Evolutionary conservation across 768 basidiomycete species (phyloP), one percentile per base, ranked within the genome.

Genomic region (Rhodotorula kratochvilovae): DNA sequence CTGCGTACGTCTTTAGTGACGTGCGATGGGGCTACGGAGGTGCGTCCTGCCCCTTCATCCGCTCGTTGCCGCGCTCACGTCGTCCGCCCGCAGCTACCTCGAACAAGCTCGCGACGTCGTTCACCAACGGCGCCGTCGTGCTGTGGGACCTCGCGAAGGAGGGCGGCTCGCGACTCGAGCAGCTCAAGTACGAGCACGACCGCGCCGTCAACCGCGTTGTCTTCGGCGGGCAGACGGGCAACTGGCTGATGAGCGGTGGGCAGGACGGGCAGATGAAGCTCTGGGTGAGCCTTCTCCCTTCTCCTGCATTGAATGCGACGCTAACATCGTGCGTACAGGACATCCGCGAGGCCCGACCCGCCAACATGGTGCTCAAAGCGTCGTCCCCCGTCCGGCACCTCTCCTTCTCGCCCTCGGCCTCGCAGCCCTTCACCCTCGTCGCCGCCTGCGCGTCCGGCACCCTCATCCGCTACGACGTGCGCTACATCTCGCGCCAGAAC

Each of bases 251-350:
- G 65, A 74, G 73, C 58, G 73, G 69, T 4, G 71, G 76, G 13
- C 73, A 77, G 29, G 73, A 77, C 39, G 73, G 73, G 2, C 68
- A 70, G 51, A 74, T 76, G 63, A 76, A 73, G 70, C 57, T 76
- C 25, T 76, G 75, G 75, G 75, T 76, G 35, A 2, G 71, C 51
- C 39, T 35, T 8, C 43, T 25, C 61, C 19, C 7, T 10, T 1
- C 19, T 29, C 2, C 6, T 5, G 27, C 5, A 16, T 21, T 23
- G 16, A 13, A n/a, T 4, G 39, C 36, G n/a, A 25, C n/a, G 17
- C 45, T n/a, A 5, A 8, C 33, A 5, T n/a, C 29, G 2, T 13
- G 6, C 48, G 8, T 19, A 10, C 57, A 76, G 72, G 76, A 77
- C 58, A 67, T 77, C n/a, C 73, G 76, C 13, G 68, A 67, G 25